A percentile compares a stretch with the other conserved stretches of the same genome.
Conservation (phyloP, 768 basidiomycete genomes). For the Gymnopilus junonius region DNA sequence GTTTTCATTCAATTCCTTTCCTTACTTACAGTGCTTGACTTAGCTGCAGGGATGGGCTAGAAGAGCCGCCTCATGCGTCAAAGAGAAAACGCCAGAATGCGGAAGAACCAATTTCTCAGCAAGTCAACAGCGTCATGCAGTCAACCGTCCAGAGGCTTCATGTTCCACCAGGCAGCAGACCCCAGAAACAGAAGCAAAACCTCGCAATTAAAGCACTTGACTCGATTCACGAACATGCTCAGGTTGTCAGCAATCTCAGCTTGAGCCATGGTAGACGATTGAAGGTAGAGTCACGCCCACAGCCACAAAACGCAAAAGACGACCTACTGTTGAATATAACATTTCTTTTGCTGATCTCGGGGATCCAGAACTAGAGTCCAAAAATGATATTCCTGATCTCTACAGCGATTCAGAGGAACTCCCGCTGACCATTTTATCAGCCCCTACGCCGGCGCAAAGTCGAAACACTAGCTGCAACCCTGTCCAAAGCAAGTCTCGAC, state of each 20-base stretch:
- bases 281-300: conserved; percentile 41
- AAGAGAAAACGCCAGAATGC: conserved; percentile 21
- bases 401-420: conserved; percentile 45
- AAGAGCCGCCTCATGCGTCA: conserved; percentile 45
- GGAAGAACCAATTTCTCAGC: conserved; percentile 7
- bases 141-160: conserved; percentile 19
- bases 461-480: neutral
- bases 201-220: conserved; percentile 46
- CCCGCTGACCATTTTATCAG: conserved; percentile 41
- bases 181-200: conserved; percentile 23
- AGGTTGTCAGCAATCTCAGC: conserved; percentile 41
- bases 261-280: conserved; percentile 45
- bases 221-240: conserved; percentile 44
- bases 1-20: neutral
- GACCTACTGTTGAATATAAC: conserved; percentile 47
- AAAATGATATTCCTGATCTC: conserved; percentile 24
- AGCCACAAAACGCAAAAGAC: conserved; percentile 32
- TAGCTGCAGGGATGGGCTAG: conserved; percentile 77
- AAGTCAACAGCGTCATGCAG: neutral
- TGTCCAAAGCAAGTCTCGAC: neutral
- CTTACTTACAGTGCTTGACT: neutral
- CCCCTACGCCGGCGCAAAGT: neutral
- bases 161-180: conserved; percentile 4
- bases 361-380: conserved; percentile 19
- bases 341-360: conserved; percentile 51